Conservation (phyloP, 2,329 filamentous ascomycete genomes). For the Paecilomyces niveus region DNA sequence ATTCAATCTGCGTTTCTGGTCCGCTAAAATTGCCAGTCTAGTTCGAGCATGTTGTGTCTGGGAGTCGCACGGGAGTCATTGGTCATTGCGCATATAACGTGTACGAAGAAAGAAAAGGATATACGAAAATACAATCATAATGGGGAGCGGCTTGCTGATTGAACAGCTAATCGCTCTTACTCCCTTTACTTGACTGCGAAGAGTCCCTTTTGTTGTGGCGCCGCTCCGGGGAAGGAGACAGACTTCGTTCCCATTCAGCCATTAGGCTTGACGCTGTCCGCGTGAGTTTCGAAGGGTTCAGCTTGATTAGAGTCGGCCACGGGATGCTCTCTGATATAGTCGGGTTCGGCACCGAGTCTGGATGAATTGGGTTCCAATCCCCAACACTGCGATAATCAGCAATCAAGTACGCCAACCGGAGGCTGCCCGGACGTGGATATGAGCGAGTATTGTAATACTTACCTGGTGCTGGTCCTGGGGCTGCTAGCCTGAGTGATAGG, state of each 20-base stretch:
- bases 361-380: slow-evolving; percentile 25
- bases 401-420: slow-evolving; percentile 5
- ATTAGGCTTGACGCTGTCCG: slow-evolving; percentile 78
- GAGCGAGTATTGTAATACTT: slow-evolving; percentile 19
- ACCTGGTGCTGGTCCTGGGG: slow-evolving; percentile 49
- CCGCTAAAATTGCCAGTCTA: neutral
- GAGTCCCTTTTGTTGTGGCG: slow-evolving; percentile 4
- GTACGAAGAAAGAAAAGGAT: neutral
- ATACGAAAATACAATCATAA: neutral
- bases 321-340: slow-evolving; percentile 41
- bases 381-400: slow-evolving; percentile 25
- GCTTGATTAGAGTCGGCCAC: slow-evolving; percentile 64
- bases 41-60: neutral
- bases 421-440: neutral
- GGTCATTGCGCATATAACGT: neutral
- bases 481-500: slow-evolving; percentile 40
- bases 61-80: neutral
- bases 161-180: slow-evolving; percentile 22
- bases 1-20: neutral
- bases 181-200: slow-evolving; percentile 17
- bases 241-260: slow-evolving; percentile 82
- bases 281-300: slow-evolving; percentile 70
- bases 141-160: neutral
- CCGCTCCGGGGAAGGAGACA: slow-evolving; percentile 46
- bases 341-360: slow-evolving; percentile 19